Evolutionary conservation across 768 basidiomycete species (phyloP).

Genomic region (Asterophora parasitica): DNA sequence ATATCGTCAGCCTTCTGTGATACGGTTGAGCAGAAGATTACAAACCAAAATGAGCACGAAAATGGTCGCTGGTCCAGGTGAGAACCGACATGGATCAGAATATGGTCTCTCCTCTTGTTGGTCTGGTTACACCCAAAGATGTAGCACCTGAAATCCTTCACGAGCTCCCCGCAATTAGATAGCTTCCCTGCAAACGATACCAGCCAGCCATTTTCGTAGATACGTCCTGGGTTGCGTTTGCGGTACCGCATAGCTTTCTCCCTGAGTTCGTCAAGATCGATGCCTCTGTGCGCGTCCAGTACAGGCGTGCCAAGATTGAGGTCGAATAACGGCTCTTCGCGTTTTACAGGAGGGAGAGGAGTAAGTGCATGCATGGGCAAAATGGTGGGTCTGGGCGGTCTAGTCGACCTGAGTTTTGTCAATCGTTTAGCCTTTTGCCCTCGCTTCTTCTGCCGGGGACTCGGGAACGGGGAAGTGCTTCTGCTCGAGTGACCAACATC

Average conservation of each 20-base stretch:
- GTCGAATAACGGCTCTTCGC: conserved; percentile 1
- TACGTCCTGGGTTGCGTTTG: conserved; percentile 45
- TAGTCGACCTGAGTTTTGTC: conserved; percentile 1
- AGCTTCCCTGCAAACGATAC: conserved; percentile 65
- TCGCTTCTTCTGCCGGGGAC: conserved; percentile 14
- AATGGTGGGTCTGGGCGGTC: not conserved
- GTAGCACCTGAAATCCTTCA: conserved; percentile 65
- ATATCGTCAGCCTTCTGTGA: conserved; percentile 2
- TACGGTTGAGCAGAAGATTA: conserved; percentile 7
- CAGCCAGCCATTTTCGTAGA: conserved; percentile 65
- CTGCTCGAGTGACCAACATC: conserved; percentile 5
- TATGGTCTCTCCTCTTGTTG: conserved; percentile 73
- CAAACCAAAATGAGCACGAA: conserved; percentile 61
- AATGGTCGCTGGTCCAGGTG: conserved; percentile 69
- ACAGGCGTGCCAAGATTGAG: conserved; percentile 47
- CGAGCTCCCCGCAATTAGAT: conserved; percentile 49
- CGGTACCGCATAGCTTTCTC: conserved; percentile 52
- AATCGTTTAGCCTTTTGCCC: not conserved
- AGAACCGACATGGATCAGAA: conserved; percentile 67
- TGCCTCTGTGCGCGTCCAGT: conserved; percentile 60
- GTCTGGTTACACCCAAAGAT: conserved; percentile 58
- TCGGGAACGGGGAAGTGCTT: conserved; percentile 17
- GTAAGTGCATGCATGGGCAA: not conserved
- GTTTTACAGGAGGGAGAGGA: not conserved
- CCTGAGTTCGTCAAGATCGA: conserved; percentile 49